Conservation (phyloP, 345 rosid species). For the Dovyalis caffra region DNA sequence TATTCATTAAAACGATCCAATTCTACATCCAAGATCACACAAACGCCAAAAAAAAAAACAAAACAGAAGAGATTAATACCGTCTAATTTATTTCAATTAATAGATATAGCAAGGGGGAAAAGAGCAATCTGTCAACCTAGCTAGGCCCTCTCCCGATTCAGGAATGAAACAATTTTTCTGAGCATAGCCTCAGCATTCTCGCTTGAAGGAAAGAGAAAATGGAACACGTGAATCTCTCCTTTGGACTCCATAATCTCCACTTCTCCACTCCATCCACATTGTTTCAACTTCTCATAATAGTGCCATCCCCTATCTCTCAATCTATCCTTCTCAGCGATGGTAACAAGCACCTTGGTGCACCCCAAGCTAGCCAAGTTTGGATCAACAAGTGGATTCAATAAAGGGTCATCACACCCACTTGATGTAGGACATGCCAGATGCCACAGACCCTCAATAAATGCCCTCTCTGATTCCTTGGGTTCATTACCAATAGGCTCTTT, state of each 20-base stretch:
- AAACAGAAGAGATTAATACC: background rate
- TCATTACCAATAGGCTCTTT: background rate
- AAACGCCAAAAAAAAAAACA: too few relatives aligned
- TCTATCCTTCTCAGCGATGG: slow-evolving; percentile 38
- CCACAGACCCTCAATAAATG: background rate
- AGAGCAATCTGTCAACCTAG: too few relatives aligned
- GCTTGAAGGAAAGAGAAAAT: background rate
- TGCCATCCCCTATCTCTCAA: slow-evolving; percentile 26
- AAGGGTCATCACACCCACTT: slow-evolving; percentile 25
- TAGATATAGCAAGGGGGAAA: background rate
- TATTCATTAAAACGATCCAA: too few relatives aligned
- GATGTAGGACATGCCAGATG: slow-evolving; percentile 19
- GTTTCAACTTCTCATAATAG: slow-evolving; percentile 22
- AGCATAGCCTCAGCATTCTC: background rate
- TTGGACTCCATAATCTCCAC: slow-evolving; percentile 32
- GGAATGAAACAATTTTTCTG: background rate
- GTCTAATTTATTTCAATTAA: background rate
- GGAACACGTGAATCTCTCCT: slow-evolving; percentile 40
- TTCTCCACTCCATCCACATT: slow-evolving; percentile 36
- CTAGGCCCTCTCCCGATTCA: background rate
- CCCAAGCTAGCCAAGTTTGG: slow-evolving; percentile 30
- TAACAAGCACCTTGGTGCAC: slow-evolving; percentile 26
- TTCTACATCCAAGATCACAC: too few relatives aligned
- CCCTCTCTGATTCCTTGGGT: background rate
- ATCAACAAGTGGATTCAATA: slow-evolving; percentile 26